Percentiles rank a stretch among this genome's conserved stretches.
Evolutionary conservation across 1,284 basidiomycete genomes (phyloP).

Genomic region (Rhodotorula mucilaginosa): DNA sequence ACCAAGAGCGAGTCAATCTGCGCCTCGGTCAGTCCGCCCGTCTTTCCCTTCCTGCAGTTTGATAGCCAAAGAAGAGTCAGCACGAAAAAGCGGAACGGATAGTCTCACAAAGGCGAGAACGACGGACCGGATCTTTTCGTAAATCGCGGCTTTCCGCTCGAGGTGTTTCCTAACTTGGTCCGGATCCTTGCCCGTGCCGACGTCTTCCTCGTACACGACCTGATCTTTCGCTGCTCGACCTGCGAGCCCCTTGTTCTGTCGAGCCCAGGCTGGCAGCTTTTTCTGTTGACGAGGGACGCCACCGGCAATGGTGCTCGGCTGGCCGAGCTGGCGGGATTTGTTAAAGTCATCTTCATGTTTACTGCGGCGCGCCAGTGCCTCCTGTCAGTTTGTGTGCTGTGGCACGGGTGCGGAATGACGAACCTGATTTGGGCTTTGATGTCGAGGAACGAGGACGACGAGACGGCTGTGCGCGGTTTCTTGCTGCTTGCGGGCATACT

Average conservation of each 20-base stretch:
- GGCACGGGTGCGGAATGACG: constrained; percentile 1
- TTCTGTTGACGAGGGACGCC: not conserved
- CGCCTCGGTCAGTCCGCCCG: constrained; percentile 70
- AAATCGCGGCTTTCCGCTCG: constrained; percentile 41
- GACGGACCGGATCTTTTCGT: constrained; percentile 39
- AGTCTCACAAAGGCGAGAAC: not conserved
- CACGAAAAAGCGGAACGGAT: not conserved
- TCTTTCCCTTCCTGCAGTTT: constrained; percentile 62
- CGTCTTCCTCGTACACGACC: constrained; percentile 32
- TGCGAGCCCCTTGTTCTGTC: constrained; percentile 31
- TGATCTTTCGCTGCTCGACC: constrained; percentile 12
- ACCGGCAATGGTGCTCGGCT: not conserved
- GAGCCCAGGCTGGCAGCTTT: constrained; percentile 25
- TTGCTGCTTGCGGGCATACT: constrained; percentile 7
- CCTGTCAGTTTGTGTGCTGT: not conserved
- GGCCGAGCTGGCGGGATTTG: constrained; percentile 9
- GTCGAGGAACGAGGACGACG: constrained; percentile 29
- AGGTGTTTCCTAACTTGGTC: constrained; percentile 21
- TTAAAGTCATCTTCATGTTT: constrained; percentile 31
- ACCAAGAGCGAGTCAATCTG: constrained; percentile 74
- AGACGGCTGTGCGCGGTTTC: constrained; percentile 9
- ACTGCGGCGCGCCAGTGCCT: not conserved
- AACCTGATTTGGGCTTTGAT: constrained; percentile 33
- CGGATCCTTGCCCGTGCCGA: constrained; percentile 6
- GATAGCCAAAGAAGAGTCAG: not conserved